These are phyloP conservation scores for Paecilomyces dactylethromorphus DNA, from an alignment of 2,329 filamentous ascomycete species.

Conservation along the genomic window DNA sequence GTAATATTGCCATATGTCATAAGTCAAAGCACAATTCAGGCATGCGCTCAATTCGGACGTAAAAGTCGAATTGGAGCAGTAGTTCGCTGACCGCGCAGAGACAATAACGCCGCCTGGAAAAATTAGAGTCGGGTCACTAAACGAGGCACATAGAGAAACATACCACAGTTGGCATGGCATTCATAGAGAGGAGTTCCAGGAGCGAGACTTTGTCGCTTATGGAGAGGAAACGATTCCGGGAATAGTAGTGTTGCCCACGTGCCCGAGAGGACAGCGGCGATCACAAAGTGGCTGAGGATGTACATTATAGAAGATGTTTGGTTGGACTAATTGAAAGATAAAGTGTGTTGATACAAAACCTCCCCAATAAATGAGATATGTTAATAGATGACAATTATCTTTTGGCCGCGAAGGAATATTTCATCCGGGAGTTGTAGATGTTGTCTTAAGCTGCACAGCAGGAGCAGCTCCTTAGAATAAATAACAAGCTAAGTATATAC, in stretches of 20 bases:
- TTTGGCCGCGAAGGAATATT: too few relatives aligned
- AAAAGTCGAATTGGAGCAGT: constrained; percentile 21
- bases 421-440: too few relatives aligned
- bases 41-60: constrained; percentile 20
- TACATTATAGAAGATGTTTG: neutral
- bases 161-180: constrained; percentile 29
- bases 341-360: too few relatives aligned
- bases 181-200: constrained; percentile 26
- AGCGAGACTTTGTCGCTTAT: neutral
- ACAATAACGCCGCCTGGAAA: constrained; percentile 20
- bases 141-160: neutral
- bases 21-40: constrained; percentile 38
- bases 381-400: too few relatives aligned
- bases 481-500: too few relatives aligned
- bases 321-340: too few relatives aligned
- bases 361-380: too few relatives aligned
- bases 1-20: constrained; percentile 42
- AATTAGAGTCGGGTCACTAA: neutral
- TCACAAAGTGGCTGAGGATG: neutral
- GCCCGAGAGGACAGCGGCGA: neutral
- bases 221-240: neutral
- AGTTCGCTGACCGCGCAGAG: constrained; percentile 13
- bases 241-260: neutral
- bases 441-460: too few relatives aligned
- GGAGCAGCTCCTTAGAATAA: too few relatives aligned